Conservation (phyloP, 441 rosid species). For the Eruca vesicaria region DNA sequence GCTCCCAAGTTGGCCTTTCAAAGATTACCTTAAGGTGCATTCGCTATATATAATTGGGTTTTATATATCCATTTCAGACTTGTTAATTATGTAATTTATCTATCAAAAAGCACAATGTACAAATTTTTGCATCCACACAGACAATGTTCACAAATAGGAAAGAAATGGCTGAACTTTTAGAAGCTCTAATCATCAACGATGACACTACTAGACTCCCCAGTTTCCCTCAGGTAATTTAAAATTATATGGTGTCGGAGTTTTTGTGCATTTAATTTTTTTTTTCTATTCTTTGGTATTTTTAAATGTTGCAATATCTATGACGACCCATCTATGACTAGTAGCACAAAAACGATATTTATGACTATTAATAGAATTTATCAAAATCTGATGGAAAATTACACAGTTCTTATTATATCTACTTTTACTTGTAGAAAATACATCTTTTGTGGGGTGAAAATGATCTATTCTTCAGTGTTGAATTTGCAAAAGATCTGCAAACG, state of each 20-base stretch:
- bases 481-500: constrained; percentile 68
- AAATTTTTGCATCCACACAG: not conserved
- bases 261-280: not conserved
- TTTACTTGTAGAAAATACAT: constrained; percentile 60
- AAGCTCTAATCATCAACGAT: not conserved
- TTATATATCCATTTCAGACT: not conserved
- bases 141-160: not conserved
- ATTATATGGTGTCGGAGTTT: not conserved
- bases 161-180: not conserved
- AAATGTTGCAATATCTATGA: not conserved
- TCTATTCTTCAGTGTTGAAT: constrained; percentile 56
- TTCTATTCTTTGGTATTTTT: not conserved
- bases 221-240: not conserved
- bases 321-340: not conserved
- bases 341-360: not conserved
- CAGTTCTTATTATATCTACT: not conserved
- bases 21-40: not conserved
- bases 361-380: not conserved
- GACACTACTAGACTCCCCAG: not conserved
- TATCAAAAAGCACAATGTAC: not conserved
- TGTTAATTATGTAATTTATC: not conserved
- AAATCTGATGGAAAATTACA: not conserved
- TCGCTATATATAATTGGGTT: not conserved
- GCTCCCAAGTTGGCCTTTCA: not conserved
- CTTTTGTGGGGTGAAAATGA: constrained; percentile 41